These are phyloP conservation scores for Theileria parva DNA, from an alignment of 169 alveolate species.

Conservation along the genomic window DNA sequence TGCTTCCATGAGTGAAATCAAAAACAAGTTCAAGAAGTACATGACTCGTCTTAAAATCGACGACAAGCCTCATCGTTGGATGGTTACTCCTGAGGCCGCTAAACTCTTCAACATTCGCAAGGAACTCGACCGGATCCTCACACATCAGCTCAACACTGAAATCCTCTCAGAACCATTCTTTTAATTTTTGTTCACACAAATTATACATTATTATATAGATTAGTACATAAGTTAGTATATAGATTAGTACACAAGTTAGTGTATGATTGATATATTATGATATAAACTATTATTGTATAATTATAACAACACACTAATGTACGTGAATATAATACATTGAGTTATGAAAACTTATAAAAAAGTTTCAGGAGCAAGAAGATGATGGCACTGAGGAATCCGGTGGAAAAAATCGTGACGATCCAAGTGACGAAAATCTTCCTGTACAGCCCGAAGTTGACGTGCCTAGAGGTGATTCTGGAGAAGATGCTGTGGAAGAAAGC, in stretches of 20 bases:
- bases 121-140: slow-evolving; percentile 54
- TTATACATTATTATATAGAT: background rate
- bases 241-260: background rate
- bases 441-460: slow-evolving; percentile 60
- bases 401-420: slow-evolving; percentile 59
- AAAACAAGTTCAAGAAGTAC: slow-evolving; percentile 53
- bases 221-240: background rate
- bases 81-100: slow-evolving; percentile 66
- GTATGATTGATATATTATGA: background rate
- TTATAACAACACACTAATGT: background rate
- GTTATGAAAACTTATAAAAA: background rate
- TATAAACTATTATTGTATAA: background rate
- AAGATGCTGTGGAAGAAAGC: background rate
- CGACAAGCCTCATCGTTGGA: slow-evolving; percentile 64
- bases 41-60: slow-evolving; percentile 57
- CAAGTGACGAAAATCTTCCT: slow-evolving; percentile 60
- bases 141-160: slow-evolving; percentile 27
- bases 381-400: slow-evolving; percentile 44
- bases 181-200: slow-evolving; percentile 1
- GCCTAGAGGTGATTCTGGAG: slow-evolving; percentile 28
- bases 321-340: background rate
- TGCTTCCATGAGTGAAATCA: slow-evolving; percentile 43
- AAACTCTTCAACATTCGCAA: slow-evolving; percentile 43
- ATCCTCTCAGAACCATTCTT: background rate
- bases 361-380: background rate